phyloP scores from a whole-genome alignment of 2,329 filamentous ascomycete species.

The Bipolaris bicolor region DNA sequence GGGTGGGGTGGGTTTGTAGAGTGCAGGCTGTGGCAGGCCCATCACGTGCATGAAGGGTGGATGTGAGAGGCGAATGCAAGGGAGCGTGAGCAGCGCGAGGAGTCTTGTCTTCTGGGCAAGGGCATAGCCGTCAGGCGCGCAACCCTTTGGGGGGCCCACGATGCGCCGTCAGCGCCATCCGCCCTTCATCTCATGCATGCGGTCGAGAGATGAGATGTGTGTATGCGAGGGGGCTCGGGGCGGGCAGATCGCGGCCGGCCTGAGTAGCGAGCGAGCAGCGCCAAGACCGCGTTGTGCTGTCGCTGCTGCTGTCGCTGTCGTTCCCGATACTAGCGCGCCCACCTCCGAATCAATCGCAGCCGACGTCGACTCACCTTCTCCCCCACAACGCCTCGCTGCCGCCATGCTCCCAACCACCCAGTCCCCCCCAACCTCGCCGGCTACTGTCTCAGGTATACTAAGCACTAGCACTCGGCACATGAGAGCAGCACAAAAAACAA shows the following conservation, averaged over 20 bases:
- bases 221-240: conserved; percentile 31
- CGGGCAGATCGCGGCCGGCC: conserved; percentile 35
- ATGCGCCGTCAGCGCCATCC: conserved; percentile 22
- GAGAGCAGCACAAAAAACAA: no score
- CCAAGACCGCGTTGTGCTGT: conserved; percentile 22
- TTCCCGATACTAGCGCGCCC: conserved; percentile 18
- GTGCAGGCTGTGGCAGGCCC: conserved; percentile 7
- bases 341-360: conserved; percentile 1
- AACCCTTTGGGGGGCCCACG: conserved; percentile 4
- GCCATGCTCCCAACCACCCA: not conserved
- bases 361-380: conserved; percentile 5
- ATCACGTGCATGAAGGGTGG: conserved; percentile 20
- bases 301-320: conserved; percentile 8
- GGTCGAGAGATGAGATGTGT: conserved; percentile 35
- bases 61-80: conserved; percentile 5
- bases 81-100: not conserved
- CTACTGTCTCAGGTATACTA: conserved; percentile 25
- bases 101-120: conserved; percentile 4
- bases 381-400: conserved; percentile 11
- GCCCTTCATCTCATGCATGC: conserved; percentile 29
- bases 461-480: not conserved
- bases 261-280: conserved; percentile 25
- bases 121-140: conserved; percentile 11
- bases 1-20: conserved; percentile 2
- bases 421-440: conserved; percentile 1